phyloP scores from a whole-genome alignment of 805 yeast genomes.

The Metschnikowia kunwiensis region DNA sequence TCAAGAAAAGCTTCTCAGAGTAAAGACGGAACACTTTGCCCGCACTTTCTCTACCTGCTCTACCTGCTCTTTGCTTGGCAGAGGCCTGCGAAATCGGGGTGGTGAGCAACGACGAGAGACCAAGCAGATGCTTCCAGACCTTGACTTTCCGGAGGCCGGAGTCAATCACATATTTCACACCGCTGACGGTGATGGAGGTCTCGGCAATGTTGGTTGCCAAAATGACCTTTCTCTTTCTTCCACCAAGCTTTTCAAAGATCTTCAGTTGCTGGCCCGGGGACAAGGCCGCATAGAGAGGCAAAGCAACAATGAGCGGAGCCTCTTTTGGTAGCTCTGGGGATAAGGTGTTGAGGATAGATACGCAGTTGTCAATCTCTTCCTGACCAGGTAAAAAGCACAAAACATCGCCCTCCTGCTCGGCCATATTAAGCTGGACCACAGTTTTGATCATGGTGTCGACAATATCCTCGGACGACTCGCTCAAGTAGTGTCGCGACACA shows the following conservation, averaged over 20 bases:
- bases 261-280: conserved; percentile 79
- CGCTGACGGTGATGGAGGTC: conserved; percentile 94
- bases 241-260: conserved; percentile 66
- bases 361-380: conserved; percentile 91
- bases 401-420: conserved; percentile 88
- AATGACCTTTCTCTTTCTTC: conserved; percentile 77
- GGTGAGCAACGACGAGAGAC: conserved; percentile 86
- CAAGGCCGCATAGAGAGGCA: conserved; percentile 92
- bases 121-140: conserved; percentile 91
- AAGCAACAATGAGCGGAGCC: conserved; percentile 71
- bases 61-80: conserved; percentile 93
- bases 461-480: conserved; percentile 69
- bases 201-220: conserved; percentile 96
- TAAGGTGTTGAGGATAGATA: conserved; percentile 53
- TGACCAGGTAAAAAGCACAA: conserved; percentile 93
- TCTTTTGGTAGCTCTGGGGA: conserved; percentile 67
- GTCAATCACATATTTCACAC: conserved; percentile 89
- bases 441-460: conserved; percentile 76
- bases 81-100: conserved; percentile 93
- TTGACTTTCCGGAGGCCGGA: conserved; percentile 90
- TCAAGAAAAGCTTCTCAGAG: conserved; percentile 64
- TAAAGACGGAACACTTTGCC: conserved; percentile 89
- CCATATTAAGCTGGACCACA: conserved; percentile 71
- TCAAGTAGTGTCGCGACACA: conserved; percentile 69
- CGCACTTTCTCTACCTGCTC: conserved; percentile 96